These are phyloP conservation scores for Pestalotiopsis fici DNA, from an alignment of 2,329 filamentous ascomycete species.

Conservation along the genomic window DNA sequence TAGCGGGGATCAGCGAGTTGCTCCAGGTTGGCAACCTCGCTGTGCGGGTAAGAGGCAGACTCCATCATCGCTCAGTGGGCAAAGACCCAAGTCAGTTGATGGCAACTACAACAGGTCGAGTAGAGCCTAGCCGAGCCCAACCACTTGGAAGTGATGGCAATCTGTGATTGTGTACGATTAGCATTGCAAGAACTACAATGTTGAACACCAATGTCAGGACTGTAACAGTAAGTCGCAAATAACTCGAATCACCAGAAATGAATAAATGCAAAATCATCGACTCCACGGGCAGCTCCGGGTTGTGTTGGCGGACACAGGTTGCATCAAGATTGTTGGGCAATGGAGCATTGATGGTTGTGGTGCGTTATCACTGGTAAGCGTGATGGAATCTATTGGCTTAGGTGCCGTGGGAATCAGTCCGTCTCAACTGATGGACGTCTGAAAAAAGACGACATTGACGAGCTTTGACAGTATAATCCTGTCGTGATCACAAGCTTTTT, in stretches of 20 bases:
- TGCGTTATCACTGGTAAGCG: not conserved
- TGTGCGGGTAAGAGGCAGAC: slow-evolving; percentile 30
- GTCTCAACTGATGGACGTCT: not conserved
- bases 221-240: not conserved
- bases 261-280: not conserved
- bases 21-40: slow-evolving; percentile 29
- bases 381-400: not conserved
- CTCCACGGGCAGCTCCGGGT: not conserved
- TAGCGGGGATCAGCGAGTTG: slow-evolving; percentile 33
- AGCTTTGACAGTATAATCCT: not conserved
- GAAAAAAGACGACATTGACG: not conserved
- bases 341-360: not conserved
- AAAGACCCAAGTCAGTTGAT: not conserved
- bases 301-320: not conserved
- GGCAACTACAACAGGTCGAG: slow-evolving; percentile 5
- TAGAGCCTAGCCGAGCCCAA: not conserved
- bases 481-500: not conserved
- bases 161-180: not conserved
- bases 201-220: not conserved
- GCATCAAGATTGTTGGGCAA: not conserved
- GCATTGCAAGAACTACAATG: not conserved
- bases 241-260: not conserved
- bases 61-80: slow-evolving; percentile 23
- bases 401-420: not conserved
- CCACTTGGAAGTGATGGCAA: not conserved